Percentiles rank a stretch among this genome's conserved stretches.
These are phyloP conservation scores for Cerrena zonata DNA, from an alignment of 1,284 basidiomycete genomes.

Conservation along the genomic window DNA sequence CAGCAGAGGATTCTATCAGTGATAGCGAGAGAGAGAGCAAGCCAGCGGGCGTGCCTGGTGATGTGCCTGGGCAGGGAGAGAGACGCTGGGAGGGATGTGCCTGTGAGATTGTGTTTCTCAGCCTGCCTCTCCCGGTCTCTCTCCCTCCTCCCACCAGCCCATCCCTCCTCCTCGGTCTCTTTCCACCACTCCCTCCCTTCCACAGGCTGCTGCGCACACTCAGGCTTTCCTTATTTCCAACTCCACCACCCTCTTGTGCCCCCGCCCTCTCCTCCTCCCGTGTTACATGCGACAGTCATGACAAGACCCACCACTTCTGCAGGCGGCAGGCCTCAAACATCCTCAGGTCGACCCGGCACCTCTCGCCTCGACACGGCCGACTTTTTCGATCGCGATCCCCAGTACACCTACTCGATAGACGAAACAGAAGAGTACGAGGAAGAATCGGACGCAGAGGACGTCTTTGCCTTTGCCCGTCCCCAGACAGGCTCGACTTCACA, in stretches of 20 bases:
- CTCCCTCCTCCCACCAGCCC: constrained; percentile 6
- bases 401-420: constrained; percentile 31
- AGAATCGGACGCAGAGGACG: constrained; percentile 69
- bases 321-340: constrained; percentile 13
- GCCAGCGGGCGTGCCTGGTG: neutral
- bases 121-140: neutral
- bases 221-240: neutral
- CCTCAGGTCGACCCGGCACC: constrained; percentile 20
- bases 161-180: constrained; percentile 3
- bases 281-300: constrained; percentile 14
- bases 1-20: no score
- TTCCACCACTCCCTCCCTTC: neutral
- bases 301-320: constrained; percentile 19
- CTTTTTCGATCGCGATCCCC: constrained; percentile 29
- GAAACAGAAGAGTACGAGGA: constrained; percentile 53
- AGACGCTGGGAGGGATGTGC: neutral
- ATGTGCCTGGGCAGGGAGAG: no score
- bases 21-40: no score
- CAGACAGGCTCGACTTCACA: constrained; percentile 63
- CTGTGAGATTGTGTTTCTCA: constrained; percentile 3
- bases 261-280: constrained; percentile 3
- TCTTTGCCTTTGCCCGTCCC: constrained; percentile 77
- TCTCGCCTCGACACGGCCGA: constrained; percentile 19
- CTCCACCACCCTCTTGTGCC: constrained; percentile 8
- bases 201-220: neutral